Evolutionary conservation across 1,284 basidiomycete genomes (phyloP), one percentile per base, ranked within the genome.

Genomic region (Fistulina hepatica): DNA sequence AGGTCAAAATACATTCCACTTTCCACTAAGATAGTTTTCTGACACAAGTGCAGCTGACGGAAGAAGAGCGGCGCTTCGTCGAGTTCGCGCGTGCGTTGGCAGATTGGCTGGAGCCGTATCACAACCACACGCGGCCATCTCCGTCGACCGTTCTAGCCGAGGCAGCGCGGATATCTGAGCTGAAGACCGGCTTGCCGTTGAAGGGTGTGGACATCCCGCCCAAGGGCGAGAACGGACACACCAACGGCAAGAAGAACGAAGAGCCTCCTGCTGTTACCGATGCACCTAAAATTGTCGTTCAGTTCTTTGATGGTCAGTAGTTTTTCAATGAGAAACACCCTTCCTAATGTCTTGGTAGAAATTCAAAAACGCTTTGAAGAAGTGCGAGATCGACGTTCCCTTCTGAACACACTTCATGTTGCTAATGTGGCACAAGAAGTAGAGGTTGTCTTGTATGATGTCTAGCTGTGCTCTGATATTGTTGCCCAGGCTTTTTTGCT

Each of bases 361-460:
- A 67, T 80, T 54, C 64, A 67, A 40, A 50, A 52, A 34, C 70
- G 71, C 24, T 73, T 82, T 45, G 59, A 61, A 30, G 62, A 58
- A 35, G 56, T 63, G 9, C 46, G 65, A 6, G 56, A 58, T 12
- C 54, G 53, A 26, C 55, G 57, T 15, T 55, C 58, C 4, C 58
- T 69, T n/a, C 58, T 51, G n/a, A 71, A 80, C 46, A 50, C 73
- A 11, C 61, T 89, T 13, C 83, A 89, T 47, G 59, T 81, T 11
- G 79, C 76, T 3, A 71, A 73, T 10, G 56, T 88, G 33, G 69
- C 72, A 0, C 83, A 89, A 54, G 86, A 90, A 63, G 84, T 74
- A 40, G 33, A 37, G 25, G 31, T 24, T 24, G 34, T 30, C n/a
- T 21, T 16, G 28, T 49, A 31, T 36, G 23, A 23, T 28, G 6